A percentile compares a stretch with the other conserved stretches of the same genome.
Conservation (phyloP, 169 alveolate species). For the Plasmodium inui region DNA sequence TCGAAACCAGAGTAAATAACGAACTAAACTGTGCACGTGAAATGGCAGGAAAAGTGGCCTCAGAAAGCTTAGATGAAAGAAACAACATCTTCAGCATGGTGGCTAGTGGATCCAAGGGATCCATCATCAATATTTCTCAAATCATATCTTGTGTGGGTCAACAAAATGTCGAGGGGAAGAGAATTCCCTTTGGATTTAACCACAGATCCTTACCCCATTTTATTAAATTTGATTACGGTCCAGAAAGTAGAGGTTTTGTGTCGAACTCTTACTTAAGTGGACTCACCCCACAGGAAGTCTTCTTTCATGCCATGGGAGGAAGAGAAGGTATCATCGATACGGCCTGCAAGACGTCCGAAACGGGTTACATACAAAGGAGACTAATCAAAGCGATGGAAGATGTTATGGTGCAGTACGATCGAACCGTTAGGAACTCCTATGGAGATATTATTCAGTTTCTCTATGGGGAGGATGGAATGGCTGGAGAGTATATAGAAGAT, state of each 20-base stretch:
- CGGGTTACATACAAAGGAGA: slow-evolving; percentile 99
- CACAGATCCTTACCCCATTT: slow-evolving; percentile 99
- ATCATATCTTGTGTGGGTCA: slow-evolving; percentile 99
- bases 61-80: slow-evolving; percentile 93
- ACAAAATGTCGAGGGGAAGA: slow-evolving; percentile 99
- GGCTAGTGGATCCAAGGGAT: slow-evolving; percentile 97
- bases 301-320: slow-evolving; percentile 99
- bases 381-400: slow-evolving; percentile 99
- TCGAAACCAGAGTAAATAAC: slow-evolving; percentile 97
- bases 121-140: slow-evolving; percentile 96
- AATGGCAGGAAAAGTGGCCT: slow-evolving; percentile 91
- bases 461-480: slow-evolving; percentile 99
- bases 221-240: slow-evolving; percentile 98
- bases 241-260: slow-evolving; percentile 99
- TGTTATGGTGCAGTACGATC: slow-evolving; percentile 98
- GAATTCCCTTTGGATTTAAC: slow-evolving; percentile 98
- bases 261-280: slow-evolving; percentile 98
- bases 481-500: slow-evolving; percentile 99
- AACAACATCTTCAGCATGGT: slow-evolving; percentile 99
- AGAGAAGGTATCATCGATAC: slow-evolving; percentile 99
- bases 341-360: slow-evolving; percentile 99
- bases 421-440: slow-evolving; percentile 97
- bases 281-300: slow-evolving; percentile 98
- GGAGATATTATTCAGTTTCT: slow-evolving; percentile 98
- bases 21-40: slow-evolving; percentile 97